A percentile compares a stretch with the other conserved stretches of the same genome.
phyloP scores from a whole-genome alignment of 768 basidiomycete species.

The Pulveroboletus sp. region DNA sequence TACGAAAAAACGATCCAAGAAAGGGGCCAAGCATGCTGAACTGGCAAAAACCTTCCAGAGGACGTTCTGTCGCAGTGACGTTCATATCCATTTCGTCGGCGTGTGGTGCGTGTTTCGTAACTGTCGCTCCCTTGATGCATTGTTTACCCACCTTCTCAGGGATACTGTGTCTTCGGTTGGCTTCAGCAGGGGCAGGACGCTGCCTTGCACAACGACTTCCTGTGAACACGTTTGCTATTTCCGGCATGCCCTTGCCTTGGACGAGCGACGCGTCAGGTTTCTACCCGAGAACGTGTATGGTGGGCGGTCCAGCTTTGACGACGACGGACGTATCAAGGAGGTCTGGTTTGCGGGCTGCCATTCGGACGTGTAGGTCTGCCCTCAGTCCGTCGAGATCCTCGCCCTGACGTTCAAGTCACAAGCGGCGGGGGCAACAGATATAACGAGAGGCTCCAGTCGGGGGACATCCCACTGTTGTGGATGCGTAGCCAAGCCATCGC shows the following conservation, averaged over 20 bases:
- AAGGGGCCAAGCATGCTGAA: slow-evolving; percentile 15
- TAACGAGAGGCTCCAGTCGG: slow-evolving; percentile 26
- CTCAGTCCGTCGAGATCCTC: neutral
- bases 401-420: slow-evolving; percentile 1
- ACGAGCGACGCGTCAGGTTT: slow-evolving; percentile 46
- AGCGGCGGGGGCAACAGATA: slow-evolving; percentile 29
- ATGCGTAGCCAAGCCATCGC: slow-evolving; percentile 29
- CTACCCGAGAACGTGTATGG: slow-evolving; percentile 40
- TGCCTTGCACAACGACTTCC: slow-evolving; percentile 31
- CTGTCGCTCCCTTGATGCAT: neutral
- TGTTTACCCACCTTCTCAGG: slow-evolving; percentile 22
- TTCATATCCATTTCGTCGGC: slow-evolving; percentile 42
- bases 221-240: slow-evolving; percentile 38
- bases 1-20: slow-evolving; percentile 5
- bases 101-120: slow-evolving; percentile 32
- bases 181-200: slow-evolving; percentile 24
- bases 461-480: slow-evolving; percentile 28
- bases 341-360: slow-evolving; percentile 42
- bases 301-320: slow-evolving; percentile 9
- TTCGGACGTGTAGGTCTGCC: slow-evolving; percentile 33
- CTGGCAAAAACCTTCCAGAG: slow-evolving; percentile 29
- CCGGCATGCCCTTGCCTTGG: slow-evolving; percentile 44
- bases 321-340: slow-evolving; percentile 32
- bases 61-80: slow-evolving; percentile 32
- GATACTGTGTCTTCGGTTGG: slow-evolving; percentile 47